phyloP scores from a whole-genome alignment of 2,329 filamentous ascomycete species.

The Ceratocystis cubensis region DNA sequence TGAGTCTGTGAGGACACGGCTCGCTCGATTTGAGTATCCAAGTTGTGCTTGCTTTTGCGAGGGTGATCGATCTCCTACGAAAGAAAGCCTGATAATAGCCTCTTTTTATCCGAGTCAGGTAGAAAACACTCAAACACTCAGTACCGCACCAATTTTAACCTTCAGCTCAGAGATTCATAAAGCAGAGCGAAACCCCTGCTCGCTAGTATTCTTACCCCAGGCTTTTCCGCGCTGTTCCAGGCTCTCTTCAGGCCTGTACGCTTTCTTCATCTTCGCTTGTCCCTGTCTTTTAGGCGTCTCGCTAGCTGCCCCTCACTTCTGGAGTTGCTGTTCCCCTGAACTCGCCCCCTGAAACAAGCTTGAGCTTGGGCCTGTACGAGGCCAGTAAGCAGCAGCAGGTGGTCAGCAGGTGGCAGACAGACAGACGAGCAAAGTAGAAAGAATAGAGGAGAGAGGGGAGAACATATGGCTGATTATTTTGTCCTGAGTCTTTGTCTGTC shows the following conservation, averaged over 20 bases:
- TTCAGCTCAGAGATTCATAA: background rate
- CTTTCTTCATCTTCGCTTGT: background rate
- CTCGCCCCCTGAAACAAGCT: slow-evolving; percentile 3
- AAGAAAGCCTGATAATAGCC: too few species aligned
- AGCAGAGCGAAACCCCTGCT: background rate
- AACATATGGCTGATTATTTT: too few species aligned
- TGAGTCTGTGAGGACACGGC: too few species aligned
- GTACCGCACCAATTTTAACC: background rate
- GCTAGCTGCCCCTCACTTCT: background rate
- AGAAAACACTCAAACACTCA: background rate
- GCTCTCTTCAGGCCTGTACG: background rate
- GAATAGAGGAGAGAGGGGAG: too few species aligned
- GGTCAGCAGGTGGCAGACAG: background rate
- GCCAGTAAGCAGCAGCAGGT: background rate
- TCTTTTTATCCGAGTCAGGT: too few species aligned
- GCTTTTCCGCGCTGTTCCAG: background rate
- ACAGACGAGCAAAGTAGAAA: too few species aligned
- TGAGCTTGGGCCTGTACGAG: slow-evolving; percentile 4
- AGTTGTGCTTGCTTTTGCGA: too few species aligned
- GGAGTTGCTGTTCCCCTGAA: background rate
- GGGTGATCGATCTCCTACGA: too few species aligned
- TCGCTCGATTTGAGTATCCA: too few species aligned
- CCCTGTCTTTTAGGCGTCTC: too few species aligned
- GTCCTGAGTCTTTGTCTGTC: too few species aligned
- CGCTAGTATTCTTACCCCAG: background rate